Percentiles rank a stretch among this genome's conserved stretches.
phyloP scores from a whole-genome alignment of 2,329 filamentous ascomycete species.

The Aaosphaeria pasadenensis region DNA sequence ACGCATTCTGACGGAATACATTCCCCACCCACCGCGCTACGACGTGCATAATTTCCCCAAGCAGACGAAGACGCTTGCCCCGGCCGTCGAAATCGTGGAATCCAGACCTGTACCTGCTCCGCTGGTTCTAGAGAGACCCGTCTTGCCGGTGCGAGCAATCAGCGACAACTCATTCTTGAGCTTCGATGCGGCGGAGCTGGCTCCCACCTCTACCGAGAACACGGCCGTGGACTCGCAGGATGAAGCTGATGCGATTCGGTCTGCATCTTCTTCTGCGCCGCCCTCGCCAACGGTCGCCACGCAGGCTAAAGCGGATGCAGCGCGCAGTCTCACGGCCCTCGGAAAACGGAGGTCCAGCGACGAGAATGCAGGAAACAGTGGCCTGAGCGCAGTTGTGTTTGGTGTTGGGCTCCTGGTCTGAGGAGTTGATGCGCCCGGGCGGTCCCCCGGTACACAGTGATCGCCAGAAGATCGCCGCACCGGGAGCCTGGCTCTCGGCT shows the following conservation, averaged over 20 bases:
- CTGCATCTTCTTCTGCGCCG: slow-evolving; percentile 19
- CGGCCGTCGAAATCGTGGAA: neutral
- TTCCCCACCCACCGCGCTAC: slow-evolving; percentile 45
- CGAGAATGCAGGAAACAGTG: slow-evolving; percentile 15
- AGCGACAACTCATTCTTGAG: slow-evolving; percentile 29
- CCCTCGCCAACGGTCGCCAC: slow-evolving; percentile 22
- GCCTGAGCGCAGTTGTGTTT: slow-evolving; percentile 16
- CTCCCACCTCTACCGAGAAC: slow-evolving; percentile 19
- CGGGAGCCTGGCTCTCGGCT: no score
- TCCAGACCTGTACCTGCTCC: slow-evolving; percentile 3
- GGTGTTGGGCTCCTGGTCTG: slow-evolving; percentile 22
- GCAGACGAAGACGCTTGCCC: neutral
- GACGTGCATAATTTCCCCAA: slow-evolving; percentile 37
- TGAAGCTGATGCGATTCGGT: slow-evolving; percentile 17
- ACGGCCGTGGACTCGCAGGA: slow-evolving; percentile 1
- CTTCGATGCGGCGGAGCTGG: slow-evolving; percentile 29
- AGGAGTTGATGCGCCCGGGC: slow-evolving; percentile 1
- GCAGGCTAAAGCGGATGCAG: slow-evolving; percentile 22
- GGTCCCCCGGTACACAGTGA: no score
- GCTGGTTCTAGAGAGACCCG: slow-evolving; percentile 13
- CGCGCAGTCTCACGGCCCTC: slow-evolving; percentile 13
- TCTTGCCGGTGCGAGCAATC: slow-evolving; percentile 23
- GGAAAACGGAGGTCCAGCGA: slow-evolving; percentile 19
- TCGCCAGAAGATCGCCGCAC: no score
- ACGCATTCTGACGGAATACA: slow-evolving; percentile 41